Evolutionary conservation across 1,139 yeast genomes (phyloP).

Genomic region (Geotrichum reessii): DNA sequence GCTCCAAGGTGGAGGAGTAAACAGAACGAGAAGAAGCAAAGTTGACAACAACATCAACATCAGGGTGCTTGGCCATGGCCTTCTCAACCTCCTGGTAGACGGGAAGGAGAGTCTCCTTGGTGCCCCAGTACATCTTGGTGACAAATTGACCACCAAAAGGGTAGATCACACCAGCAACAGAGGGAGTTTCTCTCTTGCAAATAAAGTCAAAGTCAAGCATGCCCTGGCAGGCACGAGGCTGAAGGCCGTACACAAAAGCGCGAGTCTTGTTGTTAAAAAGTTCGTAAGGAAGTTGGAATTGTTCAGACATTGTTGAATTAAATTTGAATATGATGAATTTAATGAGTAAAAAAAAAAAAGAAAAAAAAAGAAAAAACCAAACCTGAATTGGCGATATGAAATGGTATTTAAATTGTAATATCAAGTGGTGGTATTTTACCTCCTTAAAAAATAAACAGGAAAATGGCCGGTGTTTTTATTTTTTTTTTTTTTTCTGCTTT

Average conservation of each 20-base stretch:
- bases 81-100: conserved; percentile 42
- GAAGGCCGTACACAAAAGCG: conserved; percentile 42
- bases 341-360: not conserved
- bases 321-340: not conserved
- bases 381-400: no score
- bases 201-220: conserved; percentile 46
- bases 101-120: conserved; percentile 44
- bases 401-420: not conserved
- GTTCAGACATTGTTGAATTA: conserved; percentile 14
- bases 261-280: conserved; percentile 41
- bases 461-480: no score
- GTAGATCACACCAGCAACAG: conserved; percentile 46
- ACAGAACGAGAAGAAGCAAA: conserved; percentile 46
- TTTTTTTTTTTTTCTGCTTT: no score
- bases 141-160: conserved; percentile 46
- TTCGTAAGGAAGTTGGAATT: conserved; percentile 31
- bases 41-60: conserved; percentile 46
- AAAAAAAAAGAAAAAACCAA: not conserved
- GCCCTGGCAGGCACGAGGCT: conserved; percentile 46
- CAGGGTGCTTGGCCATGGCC: conserved; percentile 44
- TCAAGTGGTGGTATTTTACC: not conserved
- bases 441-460: not conserved
- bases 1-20: conserved; percentile 45
- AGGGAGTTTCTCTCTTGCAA: conserved; percentile 43
- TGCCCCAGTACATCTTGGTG: conserved; percentile 47